These are phyloP conservation scores for Marsdenia floribunda DNA, from an alignment of 257 asterid species.

Conservation along the genomic window DNA sequence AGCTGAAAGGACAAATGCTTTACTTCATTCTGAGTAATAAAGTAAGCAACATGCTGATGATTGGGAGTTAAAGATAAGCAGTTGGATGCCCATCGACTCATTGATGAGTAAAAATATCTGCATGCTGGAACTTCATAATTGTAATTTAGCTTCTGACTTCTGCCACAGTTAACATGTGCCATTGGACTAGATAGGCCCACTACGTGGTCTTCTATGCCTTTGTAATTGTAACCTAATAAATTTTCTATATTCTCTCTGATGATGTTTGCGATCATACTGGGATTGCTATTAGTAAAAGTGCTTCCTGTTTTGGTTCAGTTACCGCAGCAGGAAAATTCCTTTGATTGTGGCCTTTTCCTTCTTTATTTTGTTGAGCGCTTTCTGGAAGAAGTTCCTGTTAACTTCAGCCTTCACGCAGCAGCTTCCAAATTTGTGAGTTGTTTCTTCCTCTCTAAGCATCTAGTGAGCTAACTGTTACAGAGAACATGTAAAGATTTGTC, in stretches of 20 bases:
- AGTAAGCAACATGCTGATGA: neutral
- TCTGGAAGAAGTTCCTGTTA: conserved; percentile 48
- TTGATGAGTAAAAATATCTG: neutral
- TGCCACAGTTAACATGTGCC: neutral
- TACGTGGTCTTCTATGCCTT: neutral
- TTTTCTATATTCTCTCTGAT: neutral
- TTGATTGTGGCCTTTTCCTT: conserved; percentile 90
- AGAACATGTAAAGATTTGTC: neutral
- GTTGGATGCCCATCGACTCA: neutral
- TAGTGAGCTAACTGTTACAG: neutral
- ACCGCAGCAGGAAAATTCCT: conserved; percentile 86
- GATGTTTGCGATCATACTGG: neutral
- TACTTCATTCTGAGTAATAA: neutral
- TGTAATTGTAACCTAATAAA: neutral
- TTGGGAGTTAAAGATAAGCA: neutral
- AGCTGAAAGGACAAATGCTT: neutral
- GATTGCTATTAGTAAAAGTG: neutral
- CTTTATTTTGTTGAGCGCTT: conserved; percentile 82
- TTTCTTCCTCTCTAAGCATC: neutral
- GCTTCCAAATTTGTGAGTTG: conserved; percentile 52
- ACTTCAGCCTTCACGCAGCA: conserved; percentile 27
- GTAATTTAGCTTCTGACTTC: neutral
- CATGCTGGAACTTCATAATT: neutral
- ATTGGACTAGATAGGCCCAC: neutral
- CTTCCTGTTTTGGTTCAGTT: conserved; percentile 45